A percentile compares a stretch with the other conserved stretches of the same genome.
phyloP scores from a whole-genome alignment of 2,329 filamentous ascomycete genomes.

The Botryotinia narcissicola region DNA sequence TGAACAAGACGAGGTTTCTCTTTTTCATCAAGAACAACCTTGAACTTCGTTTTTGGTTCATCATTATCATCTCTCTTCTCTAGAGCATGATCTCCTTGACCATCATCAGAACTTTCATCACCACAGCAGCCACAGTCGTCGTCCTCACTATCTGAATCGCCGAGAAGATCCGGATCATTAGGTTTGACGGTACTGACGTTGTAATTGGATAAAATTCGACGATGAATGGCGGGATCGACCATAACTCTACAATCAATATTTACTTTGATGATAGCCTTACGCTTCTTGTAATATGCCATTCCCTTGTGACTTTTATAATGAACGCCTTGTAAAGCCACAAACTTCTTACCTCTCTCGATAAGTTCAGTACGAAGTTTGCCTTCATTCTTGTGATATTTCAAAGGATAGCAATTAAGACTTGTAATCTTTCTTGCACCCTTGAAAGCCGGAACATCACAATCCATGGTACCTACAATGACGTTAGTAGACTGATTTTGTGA shows the following conservation, averaged over 20 bases:
- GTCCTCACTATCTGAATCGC: slow-evolving; percentile 48
- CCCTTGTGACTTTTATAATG: slow-evolving; percentile 82
- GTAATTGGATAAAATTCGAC: slow-evolving; percentile 84
- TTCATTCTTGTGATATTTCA: slow-evolving; percentile 76
- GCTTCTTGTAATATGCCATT: slow-evolving; percentile 81
- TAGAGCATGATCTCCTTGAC: slow-evolving; percentile 35
- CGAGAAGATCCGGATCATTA: slow-evolving; percentile 63
- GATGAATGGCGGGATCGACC: slow-evolving; percentile 80
- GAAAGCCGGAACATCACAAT: slow-evolving; percentile 70
- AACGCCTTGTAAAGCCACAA: slow-evolving; percentile 75
- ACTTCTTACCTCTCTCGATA: slow-evolving; percentile 79
- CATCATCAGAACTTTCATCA: slow-evolving; percentile 38
- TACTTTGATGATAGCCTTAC: slow-evolving; percentile 71
- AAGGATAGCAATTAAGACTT: slow-evolving; percentile 71
- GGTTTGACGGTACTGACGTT: slow-evolving; percentile 70
- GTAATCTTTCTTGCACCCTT: slow-evolving; percentile 81
- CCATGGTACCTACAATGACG: slow-evolving; percentile 47
- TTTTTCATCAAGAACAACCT: slow-evolving; percentile 45
- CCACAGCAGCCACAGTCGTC: slow-evolving; percentile 43
- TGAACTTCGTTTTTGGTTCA: slow-evolving; percentile 39
- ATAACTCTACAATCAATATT: slow-evolving; percentile 86
- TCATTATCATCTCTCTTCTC: slow-evolving; percentile 32
- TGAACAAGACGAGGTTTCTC: slow-evolving; percentile 51
- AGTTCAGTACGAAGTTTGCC: slow-evolving; percentile 62
- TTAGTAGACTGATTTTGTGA: slow-evolving; percentile 17